phyloP scores from a whole-genome alignment of 768 basidiomycete species.

The Antrodiella citrinella region DNA sequence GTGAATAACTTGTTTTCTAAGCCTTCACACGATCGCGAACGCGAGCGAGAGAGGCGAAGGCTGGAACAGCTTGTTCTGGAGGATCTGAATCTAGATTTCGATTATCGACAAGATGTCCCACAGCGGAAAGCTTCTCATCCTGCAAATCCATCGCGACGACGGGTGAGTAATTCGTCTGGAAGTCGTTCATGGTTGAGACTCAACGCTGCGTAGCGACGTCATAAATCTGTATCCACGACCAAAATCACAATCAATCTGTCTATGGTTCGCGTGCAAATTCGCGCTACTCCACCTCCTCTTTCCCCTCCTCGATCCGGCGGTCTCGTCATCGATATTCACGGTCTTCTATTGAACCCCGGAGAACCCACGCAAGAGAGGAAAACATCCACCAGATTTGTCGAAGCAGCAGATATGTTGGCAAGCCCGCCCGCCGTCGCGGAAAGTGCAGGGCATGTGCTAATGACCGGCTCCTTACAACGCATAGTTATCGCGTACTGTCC shows the following conservation, averaged over 20 bases:
- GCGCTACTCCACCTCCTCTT: constrained; percentile 51
- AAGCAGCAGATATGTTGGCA: background rate
- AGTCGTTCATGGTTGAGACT: too few relatives aligned
- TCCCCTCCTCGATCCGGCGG: constrained; percentile 54
- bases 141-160: background rate
- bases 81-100: constrained; percentile 47
- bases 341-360: constrained; percentile 33
- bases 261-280: constrained; percentile 59
- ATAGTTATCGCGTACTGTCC: constrained; percentile 2
- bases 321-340: constrained; percentile 55
- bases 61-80: constrained; percentile 47
- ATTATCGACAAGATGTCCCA: constrained; percentile 26
- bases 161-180: too few relatives aligned
- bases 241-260: constrained; percentile 34
- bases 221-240: too few relatives aligned
- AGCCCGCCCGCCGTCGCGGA: background rate
- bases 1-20: constrained; percentile 4
- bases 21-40: constrained; percentile 13
- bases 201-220: too few relatives aligned
- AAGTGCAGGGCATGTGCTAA: background rate
- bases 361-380: background rate
- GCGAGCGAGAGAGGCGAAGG: constrained; percentile 30
- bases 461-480: constrained; percentile 13
- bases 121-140: background rate
- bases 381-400: background rate